Conservation (phyloP, 1,139 yeast species). For the Groenewaldozyma auringiensis region DNA sequence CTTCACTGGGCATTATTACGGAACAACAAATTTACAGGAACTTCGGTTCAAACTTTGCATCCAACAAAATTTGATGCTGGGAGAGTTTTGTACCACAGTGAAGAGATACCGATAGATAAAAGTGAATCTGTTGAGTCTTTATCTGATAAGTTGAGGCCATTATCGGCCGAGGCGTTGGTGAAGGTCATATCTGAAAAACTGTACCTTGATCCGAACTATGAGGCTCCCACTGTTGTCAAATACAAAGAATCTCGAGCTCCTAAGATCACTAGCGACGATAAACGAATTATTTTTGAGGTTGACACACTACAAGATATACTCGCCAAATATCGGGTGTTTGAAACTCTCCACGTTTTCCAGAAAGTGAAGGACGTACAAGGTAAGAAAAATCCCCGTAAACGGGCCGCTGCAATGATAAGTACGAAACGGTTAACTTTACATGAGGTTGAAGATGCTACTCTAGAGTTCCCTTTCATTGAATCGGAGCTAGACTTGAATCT, state of each 20-base stretch:
- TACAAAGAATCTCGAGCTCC: conserved; percentile 49
- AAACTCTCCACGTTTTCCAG: conserved; percentile 45
- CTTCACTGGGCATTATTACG: conserved; percentile 70
- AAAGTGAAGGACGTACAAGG: conserved; percentile 1
- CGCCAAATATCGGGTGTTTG: conserved; percentile 48
- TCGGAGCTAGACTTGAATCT: conserved; percentile 4
- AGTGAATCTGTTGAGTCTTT: conserved; percentile 41
- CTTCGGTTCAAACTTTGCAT: conserved; percentile 81
- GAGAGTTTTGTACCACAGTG: conserved; percentile 53
- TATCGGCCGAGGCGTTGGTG: conserved; percentile 55
- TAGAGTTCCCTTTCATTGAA: conserved; percentile 6
- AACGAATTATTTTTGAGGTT: conserved; percentile 41
- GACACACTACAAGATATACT: conserved; percentile 37
- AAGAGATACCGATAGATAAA: conserved; percentile 31
- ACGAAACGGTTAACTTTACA: conserved; percentile 7
- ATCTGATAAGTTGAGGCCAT: conserved; percentile 42
- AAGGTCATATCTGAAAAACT: conserved; percentile 36
- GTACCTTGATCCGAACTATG: conserved; percentile 24
- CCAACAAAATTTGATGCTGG: conserved; percentile 85
- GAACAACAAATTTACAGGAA: conserved; percentile 62
- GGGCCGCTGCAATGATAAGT: conserved; percentile 1
- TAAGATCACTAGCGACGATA: conserved; percentile 40
- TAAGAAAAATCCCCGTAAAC: conserved; percentile 7
- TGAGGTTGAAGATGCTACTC: conserved; percentile 1
- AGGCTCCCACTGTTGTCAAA: conserved; percentile 7